These are phyloP conservation scores for Mycogone perniciosa DNA, from an alignment of 2,329 filamentous ascomycete species.

Conservation along the genomic window DNA sequence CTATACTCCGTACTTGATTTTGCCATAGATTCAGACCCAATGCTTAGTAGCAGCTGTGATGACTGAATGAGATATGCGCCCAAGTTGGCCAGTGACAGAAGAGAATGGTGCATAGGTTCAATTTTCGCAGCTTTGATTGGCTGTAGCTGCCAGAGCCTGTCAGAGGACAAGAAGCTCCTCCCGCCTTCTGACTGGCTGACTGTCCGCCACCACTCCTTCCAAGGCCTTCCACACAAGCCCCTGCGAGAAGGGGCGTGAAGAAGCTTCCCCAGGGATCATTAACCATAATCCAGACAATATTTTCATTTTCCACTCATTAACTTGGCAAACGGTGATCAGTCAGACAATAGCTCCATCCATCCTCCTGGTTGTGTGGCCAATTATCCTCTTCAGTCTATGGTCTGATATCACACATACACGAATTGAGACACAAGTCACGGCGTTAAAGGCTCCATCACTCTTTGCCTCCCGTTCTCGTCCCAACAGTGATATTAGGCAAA, in stretches of 20 bases:
- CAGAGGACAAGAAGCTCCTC: slow-evolving; percentile 13
- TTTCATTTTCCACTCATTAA: background rate
- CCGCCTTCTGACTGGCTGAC: slow-evolving; percentile 20
- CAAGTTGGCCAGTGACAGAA: too few relatives aligned
- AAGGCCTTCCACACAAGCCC: slow-evolving; percentile 17
- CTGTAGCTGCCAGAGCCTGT: slow-evolving; percentile 1
- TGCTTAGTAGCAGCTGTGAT: too few relatives aligned
- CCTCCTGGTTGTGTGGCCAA: background rate
- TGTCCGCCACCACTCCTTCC: slow-evolving; percentile 10
- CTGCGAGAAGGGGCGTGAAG: slow-evolving; percentile 1
- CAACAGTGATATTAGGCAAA: too few relatives aligned
- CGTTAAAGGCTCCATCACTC: too few relatives aligned
- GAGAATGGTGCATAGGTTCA: background rate
- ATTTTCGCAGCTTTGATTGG: slow-evolving; percentile 1
- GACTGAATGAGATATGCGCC: too few relatives aligned
- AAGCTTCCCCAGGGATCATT: background rate
- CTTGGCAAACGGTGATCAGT: background rate
- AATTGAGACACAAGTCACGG: too few relatives aligned
- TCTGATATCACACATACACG: background rate
- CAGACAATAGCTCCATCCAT: background rate
- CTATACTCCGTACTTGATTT: too few relatives aligned
- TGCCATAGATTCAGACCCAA: too few relatives aligned
- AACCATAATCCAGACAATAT: background rate
- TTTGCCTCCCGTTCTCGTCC: too few relatives aligned
- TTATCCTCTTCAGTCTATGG: background rate